Evolutionary conservation across 148 eudicot species (phyloP).

Genomic region (Talinum fruticosum): DNA sequence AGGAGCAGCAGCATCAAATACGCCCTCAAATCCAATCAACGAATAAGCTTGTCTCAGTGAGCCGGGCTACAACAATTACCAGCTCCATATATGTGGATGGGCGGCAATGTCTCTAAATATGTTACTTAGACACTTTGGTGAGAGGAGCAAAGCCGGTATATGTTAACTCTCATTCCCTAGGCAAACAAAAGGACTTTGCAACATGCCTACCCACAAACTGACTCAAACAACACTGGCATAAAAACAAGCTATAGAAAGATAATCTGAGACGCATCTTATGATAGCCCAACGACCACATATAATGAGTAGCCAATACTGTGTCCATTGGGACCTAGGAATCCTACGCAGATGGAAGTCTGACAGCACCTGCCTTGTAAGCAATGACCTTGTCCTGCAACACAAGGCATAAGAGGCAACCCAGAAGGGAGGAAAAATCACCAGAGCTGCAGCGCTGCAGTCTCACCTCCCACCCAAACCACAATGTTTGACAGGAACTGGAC

Average conservation of each 20-base stretch:
- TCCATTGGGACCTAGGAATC: neutral
- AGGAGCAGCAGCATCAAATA: slow-evolving; percentile 78
- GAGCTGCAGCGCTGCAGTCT: slow-evolving; percentile 28
- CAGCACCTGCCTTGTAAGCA: slow-evolving; percentile 8
- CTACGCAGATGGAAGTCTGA: slow-evolving; percentile 5
- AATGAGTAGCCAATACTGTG: slow-evolving; percentile 13
- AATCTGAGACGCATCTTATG: slow-evolving; percentile 18
- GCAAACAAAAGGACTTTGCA: neutral
- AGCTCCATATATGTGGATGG: slow-evolving; percentile 82
- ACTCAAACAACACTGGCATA: neutral
- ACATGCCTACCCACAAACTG: slow-evolving; percentile 11
- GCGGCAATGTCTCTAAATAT: slow-evolving; percentile 53
- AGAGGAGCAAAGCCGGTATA: slow-evolving; percentile 45
- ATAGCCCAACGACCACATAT: slow-evolving; percentile 7
- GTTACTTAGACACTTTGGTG: slow-evolving; percentile 39
- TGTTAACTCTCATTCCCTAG: slow-evolving; percentile 18
- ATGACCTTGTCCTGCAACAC: slow-evolving; percentile 14
- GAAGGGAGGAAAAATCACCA: slow-evolving; percentile 2
- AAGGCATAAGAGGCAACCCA: slow-evolving; percentile 20
- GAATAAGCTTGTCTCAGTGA: slow-evolving; percentile 57
- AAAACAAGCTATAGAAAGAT: neutral
- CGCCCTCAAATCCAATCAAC: slow-evolving; percentile 42
- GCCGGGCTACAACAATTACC: slow-evolving; percentile 83
- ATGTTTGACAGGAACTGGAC: slow-evolving; percentile 53
- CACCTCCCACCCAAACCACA: slow-evolving; percentile 66